Evolutionary conservation across 2,329 filamentous ascomycete species (phyloP).

Genomic region (Fusarium pilosicola): DNA sequence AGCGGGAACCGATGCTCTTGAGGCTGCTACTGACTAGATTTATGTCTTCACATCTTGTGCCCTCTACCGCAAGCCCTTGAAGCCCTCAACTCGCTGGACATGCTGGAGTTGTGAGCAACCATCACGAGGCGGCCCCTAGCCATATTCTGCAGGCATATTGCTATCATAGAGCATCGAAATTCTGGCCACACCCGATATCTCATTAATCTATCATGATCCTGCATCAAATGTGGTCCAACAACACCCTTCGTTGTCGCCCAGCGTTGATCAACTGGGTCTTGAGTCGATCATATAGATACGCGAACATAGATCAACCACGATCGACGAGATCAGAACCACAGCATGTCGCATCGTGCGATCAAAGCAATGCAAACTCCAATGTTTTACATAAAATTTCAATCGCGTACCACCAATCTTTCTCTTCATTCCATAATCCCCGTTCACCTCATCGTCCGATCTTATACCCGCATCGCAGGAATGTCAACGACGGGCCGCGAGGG

Average conservation of each 20-base stretch:
- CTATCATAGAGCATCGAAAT: background rate
- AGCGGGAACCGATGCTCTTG: background rate
- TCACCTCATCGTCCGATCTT: background rate
- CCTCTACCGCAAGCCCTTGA: background rate
- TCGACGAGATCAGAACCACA: background rate
- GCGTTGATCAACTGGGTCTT: background rate
- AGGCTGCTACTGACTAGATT: fast-evolving
- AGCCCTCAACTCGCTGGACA: background rate
- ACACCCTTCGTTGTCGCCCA: background rate
- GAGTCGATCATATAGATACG: background rate
- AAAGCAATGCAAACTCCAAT: background rate
- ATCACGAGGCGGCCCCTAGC: background rate
- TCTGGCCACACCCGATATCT: background rate
- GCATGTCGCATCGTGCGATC: background rate
- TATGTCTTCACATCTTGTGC: fast-evolving
- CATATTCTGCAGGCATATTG: background rate
- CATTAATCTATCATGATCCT: too few relatives aligned
- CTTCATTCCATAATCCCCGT: background rate
- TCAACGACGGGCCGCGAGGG: background rate
- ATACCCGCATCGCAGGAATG: background rate
- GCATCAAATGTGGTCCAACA: background rate
- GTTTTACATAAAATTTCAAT: background rate
- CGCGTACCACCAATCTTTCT: background rate
- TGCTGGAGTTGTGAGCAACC: background rate
- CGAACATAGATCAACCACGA: background rate